Evolutionary conservation across 2,329 filamentous ascomycete species (phyloP), one percentile per base, ranked within the genome.

Genomic region (Aspergillus quadricinctus): DNA sequence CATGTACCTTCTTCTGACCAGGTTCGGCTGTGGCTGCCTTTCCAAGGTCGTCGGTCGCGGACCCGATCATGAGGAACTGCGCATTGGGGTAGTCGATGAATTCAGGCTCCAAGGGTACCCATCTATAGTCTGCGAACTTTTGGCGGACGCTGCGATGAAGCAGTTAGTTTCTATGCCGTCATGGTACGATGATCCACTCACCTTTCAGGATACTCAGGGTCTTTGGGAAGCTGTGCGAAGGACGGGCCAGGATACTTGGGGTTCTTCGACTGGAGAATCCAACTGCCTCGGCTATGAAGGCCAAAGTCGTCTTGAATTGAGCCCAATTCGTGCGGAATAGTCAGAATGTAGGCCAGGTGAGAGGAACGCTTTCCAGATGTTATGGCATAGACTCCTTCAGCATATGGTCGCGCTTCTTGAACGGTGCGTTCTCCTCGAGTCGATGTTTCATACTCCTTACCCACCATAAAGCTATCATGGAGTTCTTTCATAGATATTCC

Each of bases 381-480:
- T 52, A 96, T 86, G 0, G 88, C 88, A 65, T 96, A 96, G 0
- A 96, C 85, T 0, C 92, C 92, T 70, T 96, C 91, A 0, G 86
- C 92, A n/a, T 92, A 80, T 0, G 89, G 89, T 0, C 83, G 87
- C 1, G 89, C 87, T 1, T 88, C 84, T 0, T 89, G 86, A 0
- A 79, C 81, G 51, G 88, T 85, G 11, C 89, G 83, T 14, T 82
- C 83, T 1, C 90, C 90, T 2, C 75, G 78, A 0, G 90, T 93
- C 75, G 91, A 87, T 7, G 91, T 96, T 52, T 84, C 80, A 69
- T 95, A 92, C 10, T 88, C 84, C 1, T 77, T 79, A 0, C 83
- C 82, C 1, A 80, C 72, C 60, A 94, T 79, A 71, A 95, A 91
- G 5, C 82, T 81, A 3, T 89, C 84, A 66, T 87, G 88, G n/a